A percentile compares a stretch with the other conserved stretches of the same genome.
phyloP scores from a whole-genome alignment of 2,329 filamentous ascomycete genomes.

The Zalaria sp. region DNA sequence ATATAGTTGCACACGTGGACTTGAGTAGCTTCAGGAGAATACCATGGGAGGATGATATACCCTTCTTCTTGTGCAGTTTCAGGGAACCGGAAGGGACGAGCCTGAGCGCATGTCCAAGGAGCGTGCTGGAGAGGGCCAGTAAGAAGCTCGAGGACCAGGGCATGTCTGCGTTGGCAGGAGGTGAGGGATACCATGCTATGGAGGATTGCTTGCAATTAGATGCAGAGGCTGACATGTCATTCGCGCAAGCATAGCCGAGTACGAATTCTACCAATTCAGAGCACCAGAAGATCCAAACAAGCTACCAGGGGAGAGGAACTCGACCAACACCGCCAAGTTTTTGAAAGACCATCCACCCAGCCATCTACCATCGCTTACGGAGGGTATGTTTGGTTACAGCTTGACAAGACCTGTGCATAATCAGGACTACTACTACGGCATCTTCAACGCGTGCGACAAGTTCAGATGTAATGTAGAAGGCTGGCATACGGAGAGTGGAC shows the following conservation, averaged over 20 bases:
- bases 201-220: no score
- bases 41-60: slow-evolving; percentile 78
- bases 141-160: slow-evolving; percentile 54
- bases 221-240: slow-evolving; percentile 7
- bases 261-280: slow-evolving; percentile 88
- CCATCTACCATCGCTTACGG: slow-evolving; percentile 64
- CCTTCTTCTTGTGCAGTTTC: slow-evolving; percentile 76
- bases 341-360: slow-evolving; percentile 59
- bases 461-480: slow-evolving; percentile 79
- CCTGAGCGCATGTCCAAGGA: slow-evolving; percentile 65
- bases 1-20: slow-evolving; percentile 72
- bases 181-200: slow-evolving; percentile 33
- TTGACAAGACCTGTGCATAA: slow-evolving; percentile 78
- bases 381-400: slow-evolving; percentile 94
- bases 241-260: slow-evolving; percentile 51
- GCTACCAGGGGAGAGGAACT: slow-evolving; percentile 39
- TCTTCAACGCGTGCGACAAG: slow-evolving; percentile 65
- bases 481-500: slow-evolving; percentile 91
- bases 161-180: slow-evolving; percentile 80
- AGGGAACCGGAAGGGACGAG: slow-evolving; percentile 61
- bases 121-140: slow-evolving; percentile 54
- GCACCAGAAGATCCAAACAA: slow-evolving; percentile 37
- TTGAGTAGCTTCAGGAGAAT: slow-evolving; percentile 66
- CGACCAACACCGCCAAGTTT: slow-evolving; percentile 58
- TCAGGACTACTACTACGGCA: slow-evolving; percentile 80